Conservation (phyloP, 306 rosid species). For the Castanospermum australe region DNA sequence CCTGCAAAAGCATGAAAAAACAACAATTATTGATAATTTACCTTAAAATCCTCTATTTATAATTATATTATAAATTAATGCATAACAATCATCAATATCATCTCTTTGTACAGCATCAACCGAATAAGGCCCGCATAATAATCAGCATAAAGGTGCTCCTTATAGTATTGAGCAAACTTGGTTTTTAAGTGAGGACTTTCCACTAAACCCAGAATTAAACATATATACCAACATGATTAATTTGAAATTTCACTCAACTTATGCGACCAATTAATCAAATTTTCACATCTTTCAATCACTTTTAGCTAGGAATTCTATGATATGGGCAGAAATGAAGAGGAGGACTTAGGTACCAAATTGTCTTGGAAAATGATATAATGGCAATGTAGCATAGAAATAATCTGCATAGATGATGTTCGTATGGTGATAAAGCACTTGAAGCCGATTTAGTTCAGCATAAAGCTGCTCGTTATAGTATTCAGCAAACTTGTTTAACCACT, state of each 20-base stretch:
- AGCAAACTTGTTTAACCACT: slow-evolving; percentile 30
- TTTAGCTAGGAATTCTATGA: background rate
- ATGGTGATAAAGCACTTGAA: slow-evolving; percentile 11
- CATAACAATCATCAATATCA: too few relatives aligned
- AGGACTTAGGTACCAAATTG: background rate
- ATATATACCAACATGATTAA: too few relatives aligned
- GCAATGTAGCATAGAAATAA: slow-evolving; percentile 21
- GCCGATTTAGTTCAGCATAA: background rate
- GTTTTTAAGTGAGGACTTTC: too few relatives aligned
- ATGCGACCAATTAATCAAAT: background rate
- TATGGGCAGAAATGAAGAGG: background rate
- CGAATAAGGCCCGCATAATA: too few relatives aligned
- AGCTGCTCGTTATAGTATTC: slow-evolving; percentile 30
- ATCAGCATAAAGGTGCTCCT: too few relatives aligned
- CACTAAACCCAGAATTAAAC: too few relatives aligned
- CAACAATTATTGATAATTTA: background rate
- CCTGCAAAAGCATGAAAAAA: background rate
- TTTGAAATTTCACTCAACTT: background rate
- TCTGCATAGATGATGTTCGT: slow-evolving; percentile 33
- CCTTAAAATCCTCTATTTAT: background rate
- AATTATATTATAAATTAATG: too few relatives aligned
- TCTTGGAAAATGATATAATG: background rate
- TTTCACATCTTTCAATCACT: background rate
- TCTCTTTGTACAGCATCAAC: background rate
- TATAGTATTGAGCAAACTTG: too few relatives aligned